A percentile compares a stretch with the other conserved stretches of the same genome.
These are phyloP conservation scores for Artomyces pyxidatus DNA, from an alignment of 768 basidiomycete genomes.

Conservation along the genomic window DNA sequence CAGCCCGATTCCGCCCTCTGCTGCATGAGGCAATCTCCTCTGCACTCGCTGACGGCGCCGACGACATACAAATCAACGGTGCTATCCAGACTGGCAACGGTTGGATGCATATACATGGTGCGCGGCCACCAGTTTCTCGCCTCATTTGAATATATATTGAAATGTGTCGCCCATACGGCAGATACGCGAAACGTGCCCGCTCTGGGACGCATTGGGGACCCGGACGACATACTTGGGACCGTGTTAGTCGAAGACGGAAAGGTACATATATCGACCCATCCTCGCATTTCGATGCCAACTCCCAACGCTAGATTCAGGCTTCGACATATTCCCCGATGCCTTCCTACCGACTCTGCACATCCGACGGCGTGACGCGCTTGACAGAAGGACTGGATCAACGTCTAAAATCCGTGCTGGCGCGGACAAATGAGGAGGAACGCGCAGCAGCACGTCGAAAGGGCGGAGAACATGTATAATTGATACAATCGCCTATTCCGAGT, in stretches of 20 bases:
- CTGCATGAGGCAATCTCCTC: constrained; percentile 51
- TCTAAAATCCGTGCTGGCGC: constrained; percentile 32
- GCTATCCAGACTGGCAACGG: constrained; percentile 60
- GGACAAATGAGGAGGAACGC: constrained; percentile 28
- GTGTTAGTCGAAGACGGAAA: constrained; percentile 66
- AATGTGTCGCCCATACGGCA: not conserved
- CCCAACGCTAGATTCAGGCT: constrained; percentile 40
- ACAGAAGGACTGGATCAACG: constrained; percentile 55
- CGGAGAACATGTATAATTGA: too few species aligned
- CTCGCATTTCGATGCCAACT: not conserved
- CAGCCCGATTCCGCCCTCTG: constrained; percentile 52
- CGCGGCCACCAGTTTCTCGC: constrained; percentile 6
- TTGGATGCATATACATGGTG: constrained; percentile 80
- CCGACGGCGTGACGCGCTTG: constrained; percentile 61
- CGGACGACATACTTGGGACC: constrained; percentile 76
- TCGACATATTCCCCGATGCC: constrained; percentile 83
- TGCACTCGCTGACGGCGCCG: constrained; percentile 46
- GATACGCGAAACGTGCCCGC: constrained; percentile 72
- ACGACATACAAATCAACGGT: constrained; percentile 57
- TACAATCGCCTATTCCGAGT: too few species aligned
- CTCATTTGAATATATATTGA: not conserved
- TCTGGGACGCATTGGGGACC: constrained; percentile 68
- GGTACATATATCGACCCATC: constrained; percentile 28
- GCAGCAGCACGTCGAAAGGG: too few species aligned
- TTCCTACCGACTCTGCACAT: constrained; percentile 71